These are phyloP conservation scores for Paramyrothecium roridum DNA, from an alignment of 2,329 filamentous ascomycete species.

Conservation along the genomic window DNA sequence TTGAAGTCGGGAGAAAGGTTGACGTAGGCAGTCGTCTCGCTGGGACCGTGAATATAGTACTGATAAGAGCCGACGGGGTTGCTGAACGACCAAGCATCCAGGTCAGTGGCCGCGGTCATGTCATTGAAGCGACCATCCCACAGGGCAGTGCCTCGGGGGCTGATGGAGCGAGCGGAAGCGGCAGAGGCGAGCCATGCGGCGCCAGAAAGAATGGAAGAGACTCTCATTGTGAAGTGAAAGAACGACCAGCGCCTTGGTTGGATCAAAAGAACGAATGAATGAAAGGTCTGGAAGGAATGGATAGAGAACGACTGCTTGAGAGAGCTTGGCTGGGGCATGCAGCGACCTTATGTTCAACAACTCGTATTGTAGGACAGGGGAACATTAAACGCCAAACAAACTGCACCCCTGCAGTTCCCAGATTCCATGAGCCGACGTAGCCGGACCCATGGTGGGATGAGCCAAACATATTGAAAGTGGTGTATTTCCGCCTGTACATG, in stretches of 20 bases:
- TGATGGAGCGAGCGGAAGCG: neutral
- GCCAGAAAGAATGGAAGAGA: neutral
- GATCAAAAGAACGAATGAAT: neutral
- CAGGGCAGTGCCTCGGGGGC: neutral
- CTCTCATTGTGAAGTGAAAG: neutral
- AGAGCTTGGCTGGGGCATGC: neutral
- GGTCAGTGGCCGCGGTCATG: neutral
- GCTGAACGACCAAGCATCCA: neutral
- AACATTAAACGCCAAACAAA: neutral
- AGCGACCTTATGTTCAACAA: neutral
- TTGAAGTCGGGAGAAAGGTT: slow-evolving; percentile 58
- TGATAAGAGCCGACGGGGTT: slow-evolving; percentile 47
- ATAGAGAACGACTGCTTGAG: neutral
- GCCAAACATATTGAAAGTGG: neutral
- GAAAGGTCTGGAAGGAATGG: neutral
- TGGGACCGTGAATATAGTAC: slow-evolving; percentile 71
- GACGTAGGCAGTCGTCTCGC: slow-evolving; percentile 55
- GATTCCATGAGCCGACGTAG: neutral
- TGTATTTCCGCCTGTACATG: neutral
- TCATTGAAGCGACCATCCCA: slow-evolving; percentile 1
- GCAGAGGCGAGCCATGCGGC: slow-evolving; percentile 1
- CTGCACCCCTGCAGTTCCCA: neutral
- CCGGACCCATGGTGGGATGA: neutral
- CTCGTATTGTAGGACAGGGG: neutral
- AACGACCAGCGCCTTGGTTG: slow-evolving; percentile 3